These are phyloP conservation scores for Echinochloa phyllopogon DNA, from an alignment of 176 grass and related monocot species.

Conservation along the genomic window DNA sequence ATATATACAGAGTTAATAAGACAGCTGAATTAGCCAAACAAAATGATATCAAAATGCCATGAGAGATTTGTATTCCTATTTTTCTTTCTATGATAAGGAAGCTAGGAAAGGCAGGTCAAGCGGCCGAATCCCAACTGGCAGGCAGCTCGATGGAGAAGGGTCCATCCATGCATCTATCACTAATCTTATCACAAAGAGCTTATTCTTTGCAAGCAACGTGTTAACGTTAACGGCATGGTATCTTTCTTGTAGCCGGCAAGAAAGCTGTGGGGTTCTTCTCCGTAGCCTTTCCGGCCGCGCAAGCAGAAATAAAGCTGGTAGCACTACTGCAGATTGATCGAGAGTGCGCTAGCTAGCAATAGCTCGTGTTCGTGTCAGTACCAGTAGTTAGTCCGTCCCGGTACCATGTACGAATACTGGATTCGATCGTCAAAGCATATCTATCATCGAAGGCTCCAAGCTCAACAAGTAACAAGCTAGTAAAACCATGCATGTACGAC, in stretches of 20 bases:
- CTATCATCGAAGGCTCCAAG: no score
- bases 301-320: no score
- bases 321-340: background rate
- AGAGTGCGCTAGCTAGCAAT: background rate
- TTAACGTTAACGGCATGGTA: conserved; percentile 15
- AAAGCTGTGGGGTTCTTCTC: background rate
- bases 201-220: conserved; percentile 19
- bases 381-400: no score
- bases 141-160: background rate
- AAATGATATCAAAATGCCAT: background rate
- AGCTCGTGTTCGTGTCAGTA: background rate
- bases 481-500: background rate
- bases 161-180: background rate
- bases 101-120: background rate
- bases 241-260: background rate
- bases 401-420: no score
- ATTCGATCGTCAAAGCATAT: no score
- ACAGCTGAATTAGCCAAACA: background rate
- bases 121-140: background rate
- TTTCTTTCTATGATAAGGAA: no score
- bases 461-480: no score
- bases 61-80: conserved; percentile 10
- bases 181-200: background rate
- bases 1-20: no score
- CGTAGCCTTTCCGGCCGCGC: no score